Conservation (phyloP, 108 stramenopile species). For the Fragilariopsis cylindrus region DNA sequence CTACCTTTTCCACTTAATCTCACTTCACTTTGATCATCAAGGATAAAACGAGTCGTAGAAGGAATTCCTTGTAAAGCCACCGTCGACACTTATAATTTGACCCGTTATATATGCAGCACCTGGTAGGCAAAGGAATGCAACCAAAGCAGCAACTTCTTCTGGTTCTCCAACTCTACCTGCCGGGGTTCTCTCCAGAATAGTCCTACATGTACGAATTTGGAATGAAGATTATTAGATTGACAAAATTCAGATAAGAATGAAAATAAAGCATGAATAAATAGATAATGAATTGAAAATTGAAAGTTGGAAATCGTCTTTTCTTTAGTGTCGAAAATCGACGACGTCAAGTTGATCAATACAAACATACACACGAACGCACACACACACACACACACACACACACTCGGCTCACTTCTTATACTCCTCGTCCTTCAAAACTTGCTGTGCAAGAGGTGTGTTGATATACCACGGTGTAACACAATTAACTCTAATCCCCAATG, state of each 20-base stretch:
- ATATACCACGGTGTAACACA: conserved; percentile 88
- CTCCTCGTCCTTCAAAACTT: conserved; percentile 75
- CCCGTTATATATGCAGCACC: conserved; percentile 89
- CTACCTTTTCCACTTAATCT: too few relatives aligned
- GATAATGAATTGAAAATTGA: background rate
- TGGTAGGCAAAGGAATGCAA: conserved; percentile 92
- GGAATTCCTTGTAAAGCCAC: conserved; percentile 73
- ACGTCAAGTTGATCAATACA: too few relatives aligned
- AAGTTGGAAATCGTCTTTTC: conserved; percentile 4
- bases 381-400: too few relatives aligned
- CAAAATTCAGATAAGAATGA: background rate
- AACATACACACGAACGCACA: too few relatives aligned
- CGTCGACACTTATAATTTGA: conserved; percentile 91
- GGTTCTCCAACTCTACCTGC: conserved; percentile 79
- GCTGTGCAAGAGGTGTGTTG: conserved; percentile 70
- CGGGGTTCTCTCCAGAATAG: conserved; percentile 74
- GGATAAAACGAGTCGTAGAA: conserved; percentile 57
- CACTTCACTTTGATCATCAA: background rate
- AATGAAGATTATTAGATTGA: background rate
- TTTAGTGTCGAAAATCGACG: conserved; percentile 2
- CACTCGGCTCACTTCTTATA: conserved; percentile 43
- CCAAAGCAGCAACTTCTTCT: conserved; percentile 78
- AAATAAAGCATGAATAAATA: background rate
- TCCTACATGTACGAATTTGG: background rate
- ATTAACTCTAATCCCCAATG: conserved; percentile 85